These are phyloP conservation scores for Lactifluus volemus DNA, from an alignment of 768 basidiomycete species.

Conservation along the genomic window DNA sequence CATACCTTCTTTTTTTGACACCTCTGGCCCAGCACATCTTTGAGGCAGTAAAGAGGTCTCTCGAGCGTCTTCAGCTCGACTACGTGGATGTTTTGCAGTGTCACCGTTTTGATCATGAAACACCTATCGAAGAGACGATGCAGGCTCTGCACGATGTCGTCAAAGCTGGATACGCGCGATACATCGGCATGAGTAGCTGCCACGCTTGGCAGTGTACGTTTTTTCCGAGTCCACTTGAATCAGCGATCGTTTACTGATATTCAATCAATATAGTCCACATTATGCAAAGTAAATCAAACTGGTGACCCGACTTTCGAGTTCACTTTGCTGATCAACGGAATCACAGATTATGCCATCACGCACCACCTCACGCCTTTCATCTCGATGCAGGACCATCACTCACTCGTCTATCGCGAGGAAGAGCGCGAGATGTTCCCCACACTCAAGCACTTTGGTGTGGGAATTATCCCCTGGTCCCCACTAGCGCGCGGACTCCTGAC, in stretches of 20 bases:
- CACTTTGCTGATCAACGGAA: conserved; percentile 12
- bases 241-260: conserved; percentile 7
- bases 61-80: conserved; percentile 63
- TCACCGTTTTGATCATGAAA: conserved; percentile 29
- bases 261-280: neutral
- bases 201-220: conserved; percentile 25
- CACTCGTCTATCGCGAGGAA: conserved; percentile 33
- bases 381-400: conserved; percentile 24
- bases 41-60: conserved; percentile 49
- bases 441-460: conserved; percentile 18
- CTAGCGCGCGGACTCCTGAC: conserved; percentile 16
- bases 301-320: neutral
- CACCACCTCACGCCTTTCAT: conserved; percentile 15
- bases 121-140: conserved; percentile 27
- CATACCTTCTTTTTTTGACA: neutral
- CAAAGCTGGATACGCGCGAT: conserved; percentile 31
- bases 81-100: conserved; percentile 71
- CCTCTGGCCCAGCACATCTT: conserved; percentile 51
- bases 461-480: conserved; percentile 18
- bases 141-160: conserved; percentile 34
- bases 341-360: conserved; percentile 15
- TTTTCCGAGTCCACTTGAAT: neutral
- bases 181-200: conserved; percentile 27
- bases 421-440: conserved; percentile 31
- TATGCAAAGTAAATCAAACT: conserved; percentile 12